Percentiles rank a stretch among this genome's conserved stretches.
phyloP scores from a whole-genome alignment of 768 basidiomycete genomes.

The Rhodotorula paludigena region DNA sequence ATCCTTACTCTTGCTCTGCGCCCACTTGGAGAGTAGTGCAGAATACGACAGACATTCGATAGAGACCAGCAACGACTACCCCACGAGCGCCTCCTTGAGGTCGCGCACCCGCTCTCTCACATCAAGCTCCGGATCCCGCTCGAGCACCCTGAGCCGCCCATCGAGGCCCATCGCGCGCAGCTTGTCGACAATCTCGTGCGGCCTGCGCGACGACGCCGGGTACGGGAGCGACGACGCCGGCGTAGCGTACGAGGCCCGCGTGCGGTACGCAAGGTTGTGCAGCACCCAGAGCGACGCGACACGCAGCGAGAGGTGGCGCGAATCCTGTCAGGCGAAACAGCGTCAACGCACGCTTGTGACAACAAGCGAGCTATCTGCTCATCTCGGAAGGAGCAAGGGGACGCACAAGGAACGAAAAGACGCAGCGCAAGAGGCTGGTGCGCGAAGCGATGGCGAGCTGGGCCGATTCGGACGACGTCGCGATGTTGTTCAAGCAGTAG shows the following conservation, averaged over 20 bases:
- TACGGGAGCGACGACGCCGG: not conserved
- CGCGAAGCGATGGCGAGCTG: conserved; percentile 39
- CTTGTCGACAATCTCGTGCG: conserved; percentile 29
- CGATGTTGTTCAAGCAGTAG: conserved; percentile 40
- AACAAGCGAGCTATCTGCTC: not conserved
- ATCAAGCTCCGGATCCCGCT: conserved; percentile 38
- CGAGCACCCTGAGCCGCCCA: conserved; percentile 25
- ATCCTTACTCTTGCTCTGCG: no score
- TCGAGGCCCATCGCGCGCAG: conserved; percentile 41
- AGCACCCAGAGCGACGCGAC: conserved; percentile 37
- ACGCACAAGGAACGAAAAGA: conserved; percentile 38
- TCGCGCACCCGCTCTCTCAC: conserved; percentile 41
- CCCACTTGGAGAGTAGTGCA: no score
- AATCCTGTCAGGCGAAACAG: no score
- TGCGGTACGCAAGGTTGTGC: conserved; percentile 37
- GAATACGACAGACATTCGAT: no score
- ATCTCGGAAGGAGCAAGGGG: no score
- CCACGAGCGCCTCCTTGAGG: conserved; percentile 19
- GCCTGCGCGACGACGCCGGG: not conserved
- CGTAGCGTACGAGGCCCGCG: not conserved
- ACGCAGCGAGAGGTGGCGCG: conserved; percentile 24
- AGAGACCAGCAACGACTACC: no score
- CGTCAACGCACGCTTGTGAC: no score
- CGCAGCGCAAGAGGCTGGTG: conserved; percentile 9
- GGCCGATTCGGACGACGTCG: conserved; percentile 26